Evolutionary conservation across 805 yeast species (phyloP), one percentile per base, ranked within the genome.

Genomic region (Ogataea pilisensis): DNA sequence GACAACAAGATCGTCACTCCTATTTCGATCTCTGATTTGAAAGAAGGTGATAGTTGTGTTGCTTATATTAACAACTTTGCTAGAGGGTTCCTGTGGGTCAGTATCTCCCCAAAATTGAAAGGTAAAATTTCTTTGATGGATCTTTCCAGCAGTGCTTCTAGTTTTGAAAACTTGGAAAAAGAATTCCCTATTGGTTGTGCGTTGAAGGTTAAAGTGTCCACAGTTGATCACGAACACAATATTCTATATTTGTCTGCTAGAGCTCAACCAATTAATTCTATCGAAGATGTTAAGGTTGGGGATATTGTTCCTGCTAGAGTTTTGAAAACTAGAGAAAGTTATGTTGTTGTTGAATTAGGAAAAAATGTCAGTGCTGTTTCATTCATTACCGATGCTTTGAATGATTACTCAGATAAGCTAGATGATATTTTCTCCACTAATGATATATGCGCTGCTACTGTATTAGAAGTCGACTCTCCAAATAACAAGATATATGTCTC

Each of bases 101-200:
- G 82, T 20, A 58, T 88, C 31, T 70, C 89, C 1, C 91, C 95
- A 26, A 65, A 72, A 17, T 64, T 84, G 30, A 76, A 74, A 42
- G 95, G 90, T 4, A 73, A 79, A 40, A 65, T 88, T 25, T 70
- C 88, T 1, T 64, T 78, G 37, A 70, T 83, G 65, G 85, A 87
- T 44, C 63, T 85, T 27, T 65, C 82, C 8, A 74, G 74, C 45
- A 78, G 82, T 51, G 65, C 69, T n/a, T 55, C 70, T 2, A 56
- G 68, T 2, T 68, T 73, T 45, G 67, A 65, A 14, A 67, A 76
- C 37, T 57, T 85, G 36, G 79, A 75, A 16, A 69, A 69, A n/a
- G 65, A 68, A 29, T 81, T 70, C 59, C 91, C 95, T 26, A 58
- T 84, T 38, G 96, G 96, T 18, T 62, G 79, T 43, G 89, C 89